Percentiles rank a stretch among this genome's conserved stretches.
Evolutionary conservation across 352 stramenopile genomes (phyloP).

Genomic region (Phytopythium montanum): DNA sequence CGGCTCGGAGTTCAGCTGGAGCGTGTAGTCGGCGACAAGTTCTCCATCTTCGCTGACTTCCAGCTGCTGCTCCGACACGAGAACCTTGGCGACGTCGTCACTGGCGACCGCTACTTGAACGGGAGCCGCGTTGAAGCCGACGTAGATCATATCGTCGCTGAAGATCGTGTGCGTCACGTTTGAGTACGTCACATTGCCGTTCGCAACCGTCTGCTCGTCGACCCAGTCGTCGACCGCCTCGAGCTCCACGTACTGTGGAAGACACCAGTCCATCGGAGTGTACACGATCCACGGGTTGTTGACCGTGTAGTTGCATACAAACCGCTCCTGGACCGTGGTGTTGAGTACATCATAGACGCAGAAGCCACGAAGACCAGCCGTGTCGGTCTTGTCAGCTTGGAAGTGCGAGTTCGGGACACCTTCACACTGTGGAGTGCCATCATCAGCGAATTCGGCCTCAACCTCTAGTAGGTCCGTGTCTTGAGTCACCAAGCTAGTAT

Average conservation of each 20-base stretch:
- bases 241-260: constrained; percentile 47
- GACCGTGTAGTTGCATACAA: constrained; percentile 76
- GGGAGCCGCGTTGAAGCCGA: constrained; percentile 23
- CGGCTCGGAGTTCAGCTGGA: constrained; percentile 60
- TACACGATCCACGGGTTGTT: constrained; percentile 73
- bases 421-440: constrained; percentile 38
- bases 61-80: constrained; percentile 54
- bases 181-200: constrained; percentile 49
- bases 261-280: constrained; percentile 64
- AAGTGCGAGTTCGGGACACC: constrained; percentile 51
- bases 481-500: constrained; percentile 56
- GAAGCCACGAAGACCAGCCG: constrained; percentile 42
- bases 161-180: constrained; percentile 59
- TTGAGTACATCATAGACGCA: constrained; percentile 70
- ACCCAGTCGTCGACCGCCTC: constrained; percentile 53
- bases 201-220: constrained; percentile 40
- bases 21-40: constrained; percentile 34
- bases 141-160: constrained; percentile 68
- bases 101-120: constrained; percentile 53
- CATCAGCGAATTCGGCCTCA: constrained; percentile 41
- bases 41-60: constrained; percentile 55
- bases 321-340: constrained; percentile 59
- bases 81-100: constrained; percentile 50
- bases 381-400: constrained; percentile 34
- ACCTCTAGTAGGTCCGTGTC: constrained; percentile 57